phyloP scores from a whole-genome alignment of 2,329 filamentous ascomycete species.

The Hypoxylon sp. region DNA sequence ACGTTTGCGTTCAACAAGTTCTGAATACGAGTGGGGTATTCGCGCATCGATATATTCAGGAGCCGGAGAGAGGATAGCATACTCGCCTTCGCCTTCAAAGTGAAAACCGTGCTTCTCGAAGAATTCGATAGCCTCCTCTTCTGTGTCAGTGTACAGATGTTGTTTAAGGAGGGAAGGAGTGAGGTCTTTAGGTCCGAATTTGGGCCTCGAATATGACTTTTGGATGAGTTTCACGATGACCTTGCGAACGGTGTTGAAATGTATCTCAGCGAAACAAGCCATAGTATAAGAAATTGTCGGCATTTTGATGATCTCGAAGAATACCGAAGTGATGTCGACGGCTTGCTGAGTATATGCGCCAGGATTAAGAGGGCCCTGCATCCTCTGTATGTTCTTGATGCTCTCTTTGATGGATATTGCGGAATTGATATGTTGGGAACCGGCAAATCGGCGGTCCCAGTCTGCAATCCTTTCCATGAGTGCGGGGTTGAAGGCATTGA shows the following conservation, averaged over 20 bases:
- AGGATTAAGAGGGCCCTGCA: slow-evolving; percentile 71
- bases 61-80: slow-evolving; percentile 63
- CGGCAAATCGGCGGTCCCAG: slow-evolving; percentile 71
- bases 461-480: slow-evolving; percentile 69
- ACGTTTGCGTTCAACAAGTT: slow-evolving; percentile 74
- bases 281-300: slow-evolving; percentile 75
- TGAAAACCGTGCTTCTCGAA: slow-evolving; percentile 70
- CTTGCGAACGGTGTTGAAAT: slow-evolving; percentile 73
- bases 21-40: slow-evolving; percentile 70
- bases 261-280: slow-evolving; percentile 78
- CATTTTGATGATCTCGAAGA: slow-evolving; percentile 72
- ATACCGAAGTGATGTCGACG: slow-evolving; percentile 66
- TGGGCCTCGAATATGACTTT: slow-evolving; percentile 69
- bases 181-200: slow-evolving; percentile 72
- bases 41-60: slow-evolving; percentile 64
- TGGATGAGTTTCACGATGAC: slow-evolving; percentile 70
- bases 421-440: slow-evolving; percentile 72
- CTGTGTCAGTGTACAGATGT: slow-evolving; percentile 76
- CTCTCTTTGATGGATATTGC: slow-evolving; percentile 73
- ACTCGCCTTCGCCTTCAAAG: slow-evolving; percentile 62
- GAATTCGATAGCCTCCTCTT: slow-evolving; percentile 76
- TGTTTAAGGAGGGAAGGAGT: slow-evolving; percentile 69
- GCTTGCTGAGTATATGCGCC: slow-evolving; percentile 64
- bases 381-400: slow-evolving; percentile 70
- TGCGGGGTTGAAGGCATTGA: slow-evolving; percentile 72